Evolutionary conservation across 768 basidiomycete species (phyloP), one percentile per base, ranked within the genome.

Genomic region (Mycena leptocephala): DNA sequence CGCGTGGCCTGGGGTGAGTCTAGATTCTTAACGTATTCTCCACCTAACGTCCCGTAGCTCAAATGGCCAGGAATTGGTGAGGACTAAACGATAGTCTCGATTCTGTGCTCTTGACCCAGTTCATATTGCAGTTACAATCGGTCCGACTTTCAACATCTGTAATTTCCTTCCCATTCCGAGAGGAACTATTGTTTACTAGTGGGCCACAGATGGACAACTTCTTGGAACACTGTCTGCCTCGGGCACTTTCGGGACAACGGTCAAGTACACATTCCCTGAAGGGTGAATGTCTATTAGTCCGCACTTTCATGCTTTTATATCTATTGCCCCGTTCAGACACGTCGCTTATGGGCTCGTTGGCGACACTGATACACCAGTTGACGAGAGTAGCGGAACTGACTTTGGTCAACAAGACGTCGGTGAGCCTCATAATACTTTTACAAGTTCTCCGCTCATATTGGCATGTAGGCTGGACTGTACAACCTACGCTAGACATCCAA

Each of bases 101-200:
- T 56, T 56, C 55, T 56, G n/a, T 56, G 55, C 28, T 61, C 33
- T 61, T 61, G 58, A 48, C 46, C 26, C n/a, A 55, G n/a, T 55
- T 55, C 33, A 33, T 61, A 20, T 33, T 35, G 58, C 58, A 61
- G 58, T 61, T 37, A 61, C 58, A 37, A 32, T 61, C n/a, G 58
- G 58, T 61, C 58, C 58, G n/a, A 37, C n/a, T 37, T 37, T 61
- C 58, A 61, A 61, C n/a, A 61, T 61, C 58, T 61, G 58, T 61
- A 37, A 61, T 32, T 9, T 33, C n/a, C 58, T 33, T 32, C n/a
- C 33, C n/a, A 18, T 32, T 61, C 20, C 58, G 18, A 37, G 58
- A 61, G 33, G 58, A 22, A 61, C 20, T 32, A 33, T 22, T 18
- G 58, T 24, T 61, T 61, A 61, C 53, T 61, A 37, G 18, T 61